Base-by-base conservation (phyloP, 345 rosid genomes). In the Eucalyptus tenuipes region DNA sequence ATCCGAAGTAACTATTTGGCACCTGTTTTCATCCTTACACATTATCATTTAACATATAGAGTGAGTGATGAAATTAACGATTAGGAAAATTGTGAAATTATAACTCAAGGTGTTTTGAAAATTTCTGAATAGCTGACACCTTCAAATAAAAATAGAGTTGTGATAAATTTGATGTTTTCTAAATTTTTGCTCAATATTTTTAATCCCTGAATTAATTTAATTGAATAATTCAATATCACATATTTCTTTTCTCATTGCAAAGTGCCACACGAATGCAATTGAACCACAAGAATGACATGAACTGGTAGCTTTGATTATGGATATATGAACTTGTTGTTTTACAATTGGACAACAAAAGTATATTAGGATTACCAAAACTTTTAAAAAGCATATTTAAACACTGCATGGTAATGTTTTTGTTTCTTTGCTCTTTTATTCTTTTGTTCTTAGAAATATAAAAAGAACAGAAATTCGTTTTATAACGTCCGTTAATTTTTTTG, bases 401-500 rank as follows among this genome's bases (percentile, higher is more conserved):
- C 3, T 5, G 1, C 50, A 49, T 13, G 5, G 50, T 49, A 49
- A 49, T 13, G 50, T 49, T 49, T 49, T 0, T 49, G 16, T 49
- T 49, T 49, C 4, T 52, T 52, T 52, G 24, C 24, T 52, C 1
- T 52, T 52, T 52, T 18, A 7, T 52, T 52, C 10, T 52, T 7
- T 52, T 52, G 55, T 52, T 52, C 1, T 2, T 7, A 52, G 2
- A 10, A 52, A 3, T 50, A 17, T 0, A 52, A 17, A 17, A 52
- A 52, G 1, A 17, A 3, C 2, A 18, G 0, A 17, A 52, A 52
- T 18, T 4, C 4, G 0, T 52, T 52, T 18, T 52, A 7, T 52
- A 52, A 52, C 24, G 0, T 52, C 0, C 18, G 5, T 18, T 52
- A 52, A 52, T 52, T 52, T 3, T 52, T 52, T 0, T 52, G 2